Evolutionary conservation across 768 basidiomycete genomes (phyloP), one percentile per base, ranked within the genome.

Genomic region (Suillus lakei): DNA sequence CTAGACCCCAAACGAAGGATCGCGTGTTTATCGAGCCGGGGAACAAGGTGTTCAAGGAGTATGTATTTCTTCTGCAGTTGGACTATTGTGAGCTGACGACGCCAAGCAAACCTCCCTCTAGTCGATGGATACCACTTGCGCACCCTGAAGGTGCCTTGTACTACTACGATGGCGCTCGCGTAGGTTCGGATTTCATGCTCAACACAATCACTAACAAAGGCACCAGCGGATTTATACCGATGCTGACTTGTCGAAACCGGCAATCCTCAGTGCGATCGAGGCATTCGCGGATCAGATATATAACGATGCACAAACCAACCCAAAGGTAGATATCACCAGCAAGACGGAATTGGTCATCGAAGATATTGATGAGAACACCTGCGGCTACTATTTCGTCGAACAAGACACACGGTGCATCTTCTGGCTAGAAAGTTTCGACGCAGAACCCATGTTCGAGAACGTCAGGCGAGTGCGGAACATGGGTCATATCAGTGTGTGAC

Each of bases 141-240:
- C 86, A 88, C 71, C 85, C 86, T 0, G 86, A 88, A 73, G 87
- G 87, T 7, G 80, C 80, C 7, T 76, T 82, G 28, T 88, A 88
- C 69, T 88, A 85, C 65, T 82, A 77, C 67, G 76, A 86, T 58
- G 34, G 65, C 50, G 65, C 73, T 8, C 78, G 80, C 72, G 85
- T 84, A 48, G 0, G 75, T 60, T 38, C 12, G 6, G 34, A 15
- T 36, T 4, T 10, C 38, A 5, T 4, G 1, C 12, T 5, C 34
- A 26, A 46, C 15, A 16, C 12, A 43, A 50, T 65, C 21, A 62
- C 28, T 61, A 10, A 34, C 21, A 4, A 18, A 38, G 15, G 23
- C 16, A 23, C 8, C 61, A 85, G 83, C 78, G 78, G 26, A 74
- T 83, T 5, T 84, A 81, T 55, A 87, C 86, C 0, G 86, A 87